Conservation (phyloP, 2,329 filamentous ascomycete genomes). For the Venturia effusa region DNA sequence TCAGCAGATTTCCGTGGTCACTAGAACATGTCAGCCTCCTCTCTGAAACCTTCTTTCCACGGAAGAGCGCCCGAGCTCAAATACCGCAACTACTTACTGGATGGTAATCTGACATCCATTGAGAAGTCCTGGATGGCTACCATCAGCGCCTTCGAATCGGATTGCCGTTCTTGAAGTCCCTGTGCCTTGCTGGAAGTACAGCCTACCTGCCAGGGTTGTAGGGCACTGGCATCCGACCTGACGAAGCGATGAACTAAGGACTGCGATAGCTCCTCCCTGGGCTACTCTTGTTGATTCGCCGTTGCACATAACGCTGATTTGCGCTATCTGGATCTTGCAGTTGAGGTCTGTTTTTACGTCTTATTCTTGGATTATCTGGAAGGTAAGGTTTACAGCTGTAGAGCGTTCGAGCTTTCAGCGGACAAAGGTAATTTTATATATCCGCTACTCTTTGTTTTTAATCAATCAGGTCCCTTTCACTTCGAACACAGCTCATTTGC, state of each 20-base stretch:
- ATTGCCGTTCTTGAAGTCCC: not conserved
- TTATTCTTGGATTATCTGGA: not conserved
- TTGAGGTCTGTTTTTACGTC: not conserved
- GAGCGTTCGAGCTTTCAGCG: not conserved
- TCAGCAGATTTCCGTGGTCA: conserved; percentile 1
- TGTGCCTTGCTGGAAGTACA: conserved; percentile 4
- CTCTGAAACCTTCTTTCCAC: not conserved
- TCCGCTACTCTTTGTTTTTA: not conserved
- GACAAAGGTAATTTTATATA: not conserved
- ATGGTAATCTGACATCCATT: not conserved
- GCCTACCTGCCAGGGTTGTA: not conserved
- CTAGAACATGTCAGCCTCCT: not conserved
- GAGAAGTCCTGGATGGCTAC: not conserved
- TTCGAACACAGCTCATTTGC: not conserved
- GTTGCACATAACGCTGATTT: conserved; percentile 1
- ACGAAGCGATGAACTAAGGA: conserved; percentile 1
- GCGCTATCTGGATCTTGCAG: too few relatives aligned
- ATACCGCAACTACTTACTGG: conserved; percentile 4
- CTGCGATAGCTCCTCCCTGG: conserved; percentile 7
- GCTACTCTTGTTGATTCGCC: conserved; percentile 1
- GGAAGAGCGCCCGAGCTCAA: not conserved
- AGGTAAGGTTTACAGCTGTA: not conserved
- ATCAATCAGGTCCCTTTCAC: not conserved
- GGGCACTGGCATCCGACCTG: not conserved
- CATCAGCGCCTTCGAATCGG: not conserved